Base-by-base conservation (phyloP, 106 monocot species). In the Dioscorea dumetorum region DNA sequence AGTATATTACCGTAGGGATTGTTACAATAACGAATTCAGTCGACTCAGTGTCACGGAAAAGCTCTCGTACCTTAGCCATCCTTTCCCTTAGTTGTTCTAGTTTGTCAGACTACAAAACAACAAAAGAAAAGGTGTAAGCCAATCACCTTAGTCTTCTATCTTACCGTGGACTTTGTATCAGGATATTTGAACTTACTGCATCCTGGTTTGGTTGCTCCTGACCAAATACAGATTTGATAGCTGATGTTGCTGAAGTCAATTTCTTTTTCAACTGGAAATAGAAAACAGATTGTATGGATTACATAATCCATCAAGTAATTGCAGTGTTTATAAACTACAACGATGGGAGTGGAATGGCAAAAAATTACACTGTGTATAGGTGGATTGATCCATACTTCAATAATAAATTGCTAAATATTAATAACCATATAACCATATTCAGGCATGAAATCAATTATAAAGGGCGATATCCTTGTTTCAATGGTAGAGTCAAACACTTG, bases 1-100 rank as follows among this genome's bases (percentile, higher is more conserved):
- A 21, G 8, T 2, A 22, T 48, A 14, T 81, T 82, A 97, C 97
- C 76, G 97, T 97, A 50, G 97, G 97, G 21, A 97, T 97, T 20
- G 97, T 97, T 17, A 97, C 92, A 62, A 97, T 92, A 59, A 97
- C 74, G 68, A 97, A 97, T 75, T 97, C 97, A 58, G 91, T 97
- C 52, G 87, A 86, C 54, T 92, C 92, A 24, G 76, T 79, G 57
- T 97, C 89, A 65, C 89, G 97, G 65, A 97, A 97, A 52, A 97
- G 88, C 58, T 97, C 92, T 22, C 97, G 80, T 49, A 97, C 97
- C 87, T 90, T 84, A 58, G 87, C 71, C 97, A 97, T 97, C 63
- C 97, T 84, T 71, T 97, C 89, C 68, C 97, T 86, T 60, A 97
- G 76, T 71, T 89, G 77, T 70, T 97, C 97, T 51, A 97, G 74